Evolutionary conservation across 805 yeast species (phyloP), one percentile per base, ranked within the genome.

Genomic region (Saccharomycopsis sp.): DNA sequence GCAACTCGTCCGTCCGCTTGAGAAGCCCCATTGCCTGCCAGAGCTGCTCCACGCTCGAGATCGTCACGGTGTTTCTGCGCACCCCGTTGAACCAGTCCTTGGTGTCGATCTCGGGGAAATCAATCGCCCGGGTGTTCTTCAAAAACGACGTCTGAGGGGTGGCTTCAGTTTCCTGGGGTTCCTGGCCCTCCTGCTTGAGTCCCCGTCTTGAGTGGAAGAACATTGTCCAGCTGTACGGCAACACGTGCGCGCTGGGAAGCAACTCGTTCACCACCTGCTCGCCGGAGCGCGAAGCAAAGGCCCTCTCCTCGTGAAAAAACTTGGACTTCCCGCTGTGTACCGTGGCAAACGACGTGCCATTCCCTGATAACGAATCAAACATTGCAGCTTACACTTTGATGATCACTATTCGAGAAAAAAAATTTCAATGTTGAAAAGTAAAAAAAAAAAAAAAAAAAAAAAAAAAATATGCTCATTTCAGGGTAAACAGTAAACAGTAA

Each of bases 1-100:
- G 57, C 43, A 70, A 56, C 30, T 63, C 64, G 37, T 54, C 54
- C 1, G 69, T 55, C 30, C 55, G 57, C 48, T 65, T 67, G 43
- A 74, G 51, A 20, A 57, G 55, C 7, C 64, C 45, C 27, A 71
- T 49, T 26, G 67, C 53, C 48, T 60, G 51, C 77, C 77, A 73
- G 58, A 73, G 57, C 52, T 74, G 76, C 52, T 74, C 79, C 20
- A 73, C 52, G 3, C 74, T 58, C 12, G 65, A 72, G 38, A 73
- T 65, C 9, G 16, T 27, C 8, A 32, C 22, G 9, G 39, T 34
- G 6, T 3, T 42, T 27, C 37, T 38, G 7, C 10, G 12, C 13
- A 32, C 13, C 6, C 36, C 42, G 22, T 30, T 42, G 25, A 33
- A 31, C 5, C 22, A 10, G 23, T 36, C 44, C 17, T 35, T 34